These are phyloP conservation scores for Trichoderma oligosporum DNA, from an alignment of 2,329 filamentous ascomycete genomes.

Conservation along the genomic window DNA sequence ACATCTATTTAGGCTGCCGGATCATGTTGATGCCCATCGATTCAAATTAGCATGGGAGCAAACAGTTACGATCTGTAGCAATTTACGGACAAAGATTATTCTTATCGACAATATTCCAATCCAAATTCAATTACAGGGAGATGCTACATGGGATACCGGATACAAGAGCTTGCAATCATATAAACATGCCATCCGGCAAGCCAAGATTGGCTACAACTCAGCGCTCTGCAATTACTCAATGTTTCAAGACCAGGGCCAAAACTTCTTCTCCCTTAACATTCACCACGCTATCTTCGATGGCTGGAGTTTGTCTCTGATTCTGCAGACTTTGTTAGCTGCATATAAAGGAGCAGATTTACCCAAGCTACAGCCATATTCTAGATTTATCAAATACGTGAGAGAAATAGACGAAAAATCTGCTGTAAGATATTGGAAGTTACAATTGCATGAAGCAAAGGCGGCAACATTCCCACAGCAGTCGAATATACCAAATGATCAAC, in stretches of 20 bases:
- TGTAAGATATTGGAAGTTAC: background rate
- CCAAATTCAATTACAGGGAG: background rate
- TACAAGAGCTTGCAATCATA: background rate
- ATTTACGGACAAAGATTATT: constrained; percentile 6
- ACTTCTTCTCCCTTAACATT: background rate
- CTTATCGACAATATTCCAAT: background rate
- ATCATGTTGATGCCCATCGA: background rate
- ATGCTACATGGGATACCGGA: background rate
- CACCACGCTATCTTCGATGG: constrained; percentile 12
- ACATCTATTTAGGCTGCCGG: background rate
- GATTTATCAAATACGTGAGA: constrained; percentile 4
- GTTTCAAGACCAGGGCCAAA: background rate
- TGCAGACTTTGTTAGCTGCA: background rate
- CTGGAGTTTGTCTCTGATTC: background rate
- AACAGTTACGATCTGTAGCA: background rate
- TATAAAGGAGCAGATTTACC: constrained; percentile 18
- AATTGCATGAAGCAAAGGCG: background rate
- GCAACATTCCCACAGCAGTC: background rate
- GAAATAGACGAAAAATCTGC: background rate
- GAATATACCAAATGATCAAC: background rate
- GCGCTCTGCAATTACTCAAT: background rate
- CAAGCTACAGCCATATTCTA: background rate
- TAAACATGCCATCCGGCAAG: background rate
- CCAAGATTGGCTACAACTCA: background rate
- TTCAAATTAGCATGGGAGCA: background rate